Conservation (phyloP, 2,329 filamentous ascomycete species). For the Botryotinia globosa region DNA sequence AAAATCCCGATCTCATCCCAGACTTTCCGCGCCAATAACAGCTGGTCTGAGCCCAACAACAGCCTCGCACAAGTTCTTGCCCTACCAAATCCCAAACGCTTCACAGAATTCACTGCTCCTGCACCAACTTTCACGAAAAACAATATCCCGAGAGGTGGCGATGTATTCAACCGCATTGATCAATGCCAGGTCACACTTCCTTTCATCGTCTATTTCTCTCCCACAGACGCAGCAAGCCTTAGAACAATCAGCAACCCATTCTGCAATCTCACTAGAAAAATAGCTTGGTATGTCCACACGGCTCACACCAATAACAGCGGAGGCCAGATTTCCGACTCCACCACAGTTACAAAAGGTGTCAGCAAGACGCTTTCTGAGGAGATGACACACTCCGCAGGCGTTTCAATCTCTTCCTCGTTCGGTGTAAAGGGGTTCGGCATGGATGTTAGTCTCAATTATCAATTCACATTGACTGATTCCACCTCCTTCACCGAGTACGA, state of each 20-base stretch:
- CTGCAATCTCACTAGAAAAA: background rate
- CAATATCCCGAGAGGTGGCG: background rate
- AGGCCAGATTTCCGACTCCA: background rate
- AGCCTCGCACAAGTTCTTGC: background rate
- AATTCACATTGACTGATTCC: background rate
- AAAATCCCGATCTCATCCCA: background rate
- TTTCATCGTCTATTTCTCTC: background rate
- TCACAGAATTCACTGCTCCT: background rate
- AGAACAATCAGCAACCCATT: background rate
- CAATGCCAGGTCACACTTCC: background rate
- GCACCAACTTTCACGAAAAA: background rate
- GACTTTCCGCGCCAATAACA: background rate
- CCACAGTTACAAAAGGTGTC: constrained; percentile 4
- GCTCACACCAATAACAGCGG: background rate
- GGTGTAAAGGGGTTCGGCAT: background rate
- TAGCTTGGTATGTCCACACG: background rate
- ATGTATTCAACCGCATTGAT: background rate
- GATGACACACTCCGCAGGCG: background rate
- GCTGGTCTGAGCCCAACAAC: background rate
- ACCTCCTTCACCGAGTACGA: background rate
- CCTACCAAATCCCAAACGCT: background rate
- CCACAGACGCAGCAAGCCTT: background rate
- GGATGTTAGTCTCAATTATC: constrained; percentile 2
- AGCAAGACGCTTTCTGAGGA: background rate
- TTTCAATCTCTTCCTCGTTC: background rate